A percentile compares a stretch with the other conserved stretches of the same genome.
These are phyloP conservation scores for Miscanthus sacchariflorus DNA, from an alignment of 202 grass and related monocot species.

Conservation along the genomic window DNA sequence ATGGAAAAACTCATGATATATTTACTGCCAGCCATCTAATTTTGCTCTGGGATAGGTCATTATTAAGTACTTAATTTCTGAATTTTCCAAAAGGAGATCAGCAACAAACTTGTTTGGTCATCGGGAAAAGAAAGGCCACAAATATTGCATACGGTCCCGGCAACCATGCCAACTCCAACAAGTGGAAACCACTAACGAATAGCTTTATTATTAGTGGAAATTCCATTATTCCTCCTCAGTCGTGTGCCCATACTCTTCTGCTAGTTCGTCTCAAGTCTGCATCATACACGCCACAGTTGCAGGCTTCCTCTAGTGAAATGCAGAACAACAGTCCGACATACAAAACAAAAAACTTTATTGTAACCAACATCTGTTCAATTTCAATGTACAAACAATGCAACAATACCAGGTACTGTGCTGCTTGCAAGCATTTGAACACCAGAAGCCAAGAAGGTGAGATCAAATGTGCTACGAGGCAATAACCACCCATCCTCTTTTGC, in stretches of 20 bases:
- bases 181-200: conserved; percentile 44
- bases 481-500: conserved; percentile 8
- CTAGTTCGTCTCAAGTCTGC: conserved; percentile 2
- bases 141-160: background rate
- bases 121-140: background rate
- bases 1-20: background rate
- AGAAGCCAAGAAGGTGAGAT: conserved; percentile 17
- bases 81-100: background rate
- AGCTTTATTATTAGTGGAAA: conserved; percentile 47
- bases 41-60: background rate
- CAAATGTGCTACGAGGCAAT: background rate
- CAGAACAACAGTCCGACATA: background rate
- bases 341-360: background rate
- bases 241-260: conserved; percentile 28
- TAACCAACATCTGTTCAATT: background rate
- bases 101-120: background rate
- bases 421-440: conserved; percentile 6
- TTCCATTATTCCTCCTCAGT: conserved; percentile 19
- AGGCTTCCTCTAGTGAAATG: background rate
- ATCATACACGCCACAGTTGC: background rate
- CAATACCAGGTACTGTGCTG: background rate
- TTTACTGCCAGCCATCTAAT: background rate
- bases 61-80: background rate
- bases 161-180: conserved; percentile 36
- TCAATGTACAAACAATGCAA: background rate